Evolutionary conservation across 768 basidiomycete species (phyloP).

Genomic region (Russula compacta): DNA sequence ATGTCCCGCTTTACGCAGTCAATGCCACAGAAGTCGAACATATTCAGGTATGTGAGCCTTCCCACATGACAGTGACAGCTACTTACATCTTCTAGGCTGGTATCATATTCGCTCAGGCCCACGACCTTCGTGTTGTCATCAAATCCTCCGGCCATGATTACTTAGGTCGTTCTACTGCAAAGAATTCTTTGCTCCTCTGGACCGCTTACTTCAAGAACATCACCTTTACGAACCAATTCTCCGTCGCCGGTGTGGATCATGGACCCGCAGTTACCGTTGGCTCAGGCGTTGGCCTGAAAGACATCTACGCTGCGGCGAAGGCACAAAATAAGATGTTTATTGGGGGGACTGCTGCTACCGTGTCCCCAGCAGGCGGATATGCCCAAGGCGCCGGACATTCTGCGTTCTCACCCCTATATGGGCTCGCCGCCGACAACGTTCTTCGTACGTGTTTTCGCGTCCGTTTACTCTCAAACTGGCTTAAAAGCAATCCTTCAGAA

Average conservation of each 20-base stretch:
- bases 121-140: conserved; percentile 28
- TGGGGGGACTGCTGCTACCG: conserved; percentile 22
- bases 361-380: conserved; percentile 22
- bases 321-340: conserved; percentile 19
- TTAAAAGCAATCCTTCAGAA: background rate
- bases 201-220: conserved; percentile 32
- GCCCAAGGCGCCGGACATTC: conserved; percentile 24
- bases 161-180: conserved; percentile 37
- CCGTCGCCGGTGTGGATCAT: conserved; percentile 15
- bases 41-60: conserved; percentile 9
- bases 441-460: conserved; percentile 14
- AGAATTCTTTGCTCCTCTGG: conserved; percentile 34
- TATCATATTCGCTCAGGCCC: conserved; percentile 24
- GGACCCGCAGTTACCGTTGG: conserved; percentile 25
- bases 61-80: background rate
- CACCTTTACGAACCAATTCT: conserved; percentile 24
- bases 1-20: conserved; percentile 16
- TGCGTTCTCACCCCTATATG: conserved; percentile 19
- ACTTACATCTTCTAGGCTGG: conserved; percentile 21
- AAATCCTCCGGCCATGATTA: conserved; percentile 34
- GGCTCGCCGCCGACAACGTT: conserved; percentile 23
- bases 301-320: conserved; percentile 18
- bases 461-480: too few species aligned
- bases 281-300: conserved; percentile 19
- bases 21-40: conserved; percentile 12